Percentiles rank a stretch among this genome's conserved stretches.
Conservation (phyloP, 2,329 filamentous ascomycete species). For the Dactylella cylindrospora region DNA sequence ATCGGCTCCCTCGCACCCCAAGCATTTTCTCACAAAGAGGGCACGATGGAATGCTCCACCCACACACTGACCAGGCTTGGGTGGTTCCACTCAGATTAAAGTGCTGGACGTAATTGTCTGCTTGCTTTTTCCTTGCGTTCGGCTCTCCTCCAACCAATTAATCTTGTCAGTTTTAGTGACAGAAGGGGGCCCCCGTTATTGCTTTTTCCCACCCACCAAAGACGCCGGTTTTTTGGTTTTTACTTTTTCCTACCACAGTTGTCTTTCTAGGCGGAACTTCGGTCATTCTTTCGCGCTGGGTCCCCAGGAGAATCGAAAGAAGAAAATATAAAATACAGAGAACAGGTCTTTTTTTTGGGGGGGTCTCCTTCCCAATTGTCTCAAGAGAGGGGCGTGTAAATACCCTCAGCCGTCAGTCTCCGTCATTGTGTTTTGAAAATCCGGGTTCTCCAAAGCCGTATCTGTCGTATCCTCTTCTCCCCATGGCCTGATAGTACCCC, state of each 20-base stretch:
- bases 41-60: constrained; percentile 41
- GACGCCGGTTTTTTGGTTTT: constrained; percentile 18
- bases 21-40: constrained; percentile 36
- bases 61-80: constrained; percentile 27
- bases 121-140: constrained; percentile 38
- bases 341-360: constrained; percentile 28
- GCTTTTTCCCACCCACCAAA: constrained; percentile 5
- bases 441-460: no score
- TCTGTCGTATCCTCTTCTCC: constrained; percentile 5
- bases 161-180: constrained; percentile 40
- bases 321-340: no score
- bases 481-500: no score
- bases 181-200: constrained; percentile 24
- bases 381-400: constrained; percentile 14
- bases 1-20: constrained; percentile 40
- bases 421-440: no score
- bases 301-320: no score
- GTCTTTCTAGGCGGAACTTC: constrained; percentile 26
- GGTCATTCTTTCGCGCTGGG: constrained; percentile 37
- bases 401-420: constrained; percentile 13
- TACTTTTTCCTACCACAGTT: constrained; percentile 7
- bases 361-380: constrained; percentile 39
- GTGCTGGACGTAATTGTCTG: constrained; percentile 25
- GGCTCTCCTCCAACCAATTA: constrained; percentile 41
- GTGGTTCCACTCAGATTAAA: constrained; percentile 39